Conservation (phyloP, 805 yeast genomes). For the Dipodascopsis uninucleata region DNA sequence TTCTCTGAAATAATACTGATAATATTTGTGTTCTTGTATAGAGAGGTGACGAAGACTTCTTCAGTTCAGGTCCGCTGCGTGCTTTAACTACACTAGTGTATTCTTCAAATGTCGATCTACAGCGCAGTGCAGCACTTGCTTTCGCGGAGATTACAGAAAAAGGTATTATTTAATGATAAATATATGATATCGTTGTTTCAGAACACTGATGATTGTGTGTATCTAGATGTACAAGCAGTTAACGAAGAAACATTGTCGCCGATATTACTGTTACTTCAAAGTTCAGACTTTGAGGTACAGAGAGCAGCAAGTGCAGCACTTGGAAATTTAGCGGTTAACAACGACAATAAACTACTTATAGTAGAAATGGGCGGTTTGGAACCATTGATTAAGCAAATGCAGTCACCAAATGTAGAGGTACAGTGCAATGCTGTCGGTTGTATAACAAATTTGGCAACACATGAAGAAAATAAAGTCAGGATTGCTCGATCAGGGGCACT, state of each 20-base stretch:
- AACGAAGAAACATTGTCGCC: conserved; percentile 91
- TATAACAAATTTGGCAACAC: conserved; percentile 95
- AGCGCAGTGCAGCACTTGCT: conserved; percentile 95
- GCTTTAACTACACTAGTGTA: conserved; percentile 91
- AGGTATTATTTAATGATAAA: conserved; percentile 26
- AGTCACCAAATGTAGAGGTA: conserved; percentile 93
- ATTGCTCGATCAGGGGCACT: conserved; percentile 96
- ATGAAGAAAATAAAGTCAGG: conserved; percentile 92
- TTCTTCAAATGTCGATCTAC: conserved; percentile 90
- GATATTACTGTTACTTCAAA: conserved; percentile 78
- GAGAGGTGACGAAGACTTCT: conserved; percentile 83
- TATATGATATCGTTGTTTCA: neutral
- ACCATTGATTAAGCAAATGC: conserved; percentile 95
- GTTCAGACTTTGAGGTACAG: conserved; percentile 89
- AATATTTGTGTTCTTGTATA: conserved; percentile 1
- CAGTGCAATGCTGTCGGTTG: conserved; percentile 99
- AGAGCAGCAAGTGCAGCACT: conserved; percentile 98
- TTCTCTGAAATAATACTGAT: neutral
- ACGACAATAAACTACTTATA: conserved; percentile 85
- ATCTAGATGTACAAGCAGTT: conserved; percentile 74
- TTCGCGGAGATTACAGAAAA: conserved; percentile 98
- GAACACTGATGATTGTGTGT: neutral
- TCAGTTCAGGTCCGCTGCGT: conserved; percentile 71
- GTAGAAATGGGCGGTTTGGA: conserved; percentile 98
- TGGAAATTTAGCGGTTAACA: conserved; percentile 97